phyloP scores from a whole-genome alignment of 2,329 filamentous ascomycete genomes.

The Calonectria naviculata region DNA sequence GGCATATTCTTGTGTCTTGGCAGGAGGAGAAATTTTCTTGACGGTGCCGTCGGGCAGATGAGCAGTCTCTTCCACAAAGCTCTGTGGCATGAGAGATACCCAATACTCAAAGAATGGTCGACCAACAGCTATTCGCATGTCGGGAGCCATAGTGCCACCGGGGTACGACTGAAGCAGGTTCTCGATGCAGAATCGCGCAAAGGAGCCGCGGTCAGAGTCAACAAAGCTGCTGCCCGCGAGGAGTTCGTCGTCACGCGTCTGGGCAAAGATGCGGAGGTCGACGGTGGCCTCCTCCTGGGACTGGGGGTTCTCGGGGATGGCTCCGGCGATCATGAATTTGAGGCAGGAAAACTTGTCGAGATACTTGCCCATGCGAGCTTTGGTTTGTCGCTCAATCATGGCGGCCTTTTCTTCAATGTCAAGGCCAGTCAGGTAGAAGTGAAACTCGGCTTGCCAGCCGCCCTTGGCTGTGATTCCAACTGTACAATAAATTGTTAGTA shows the following conservation, averaged over 20 bases:
- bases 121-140: slow-evolving; percentile 49
- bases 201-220: slow-evolving; percentile 45
- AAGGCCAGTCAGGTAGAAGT: slow-evolving; percentile 53
- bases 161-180: slow-evolving; percentile 52
- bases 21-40: slow-evolving; percentile 26
- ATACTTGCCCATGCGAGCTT: slow-evolving; percentile 41
- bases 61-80: slow-evolving; percentile 26
- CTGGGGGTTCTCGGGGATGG: slow-evolving; percentile 48
- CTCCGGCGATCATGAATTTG: slow-evolving; percentile 48
- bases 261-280: slow-evolving; percentile 55
- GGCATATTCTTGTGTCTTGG: slow-evolving; percentile 12
- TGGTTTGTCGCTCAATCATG: slow-evolving; percentile 52
- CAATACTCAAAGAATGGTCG: slow-evolving; percentile 40
- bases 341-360: slow-evolving; percentile 49
- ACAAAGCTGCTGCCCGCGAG: slow-evolving; percentile 35
- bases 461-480: slow-evolving; percentile 55
- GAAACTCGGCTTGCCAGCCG: slow-evolving; percentile 55
- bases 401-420: slow-evolving; percentile 53
- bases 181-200: slow-evolving; percentile 34
- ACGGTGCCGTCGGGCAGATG: slow-evolving; percentile 24
- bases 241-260: slow-evolving; percentile 54
- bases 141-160: slow-evolving; percentile 53
- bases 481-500: background rate
- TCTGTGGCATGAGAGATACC: slow-evolving; percentile 40
- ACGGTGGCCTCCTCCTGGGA: slow-evolving; percentile 58